Evolutionary conservation across 768 basidiomycete genomes (phyloP), one percentile per base, ranked within the genome.

Genomic region (Macrolepiota dolichaula): DNA sequence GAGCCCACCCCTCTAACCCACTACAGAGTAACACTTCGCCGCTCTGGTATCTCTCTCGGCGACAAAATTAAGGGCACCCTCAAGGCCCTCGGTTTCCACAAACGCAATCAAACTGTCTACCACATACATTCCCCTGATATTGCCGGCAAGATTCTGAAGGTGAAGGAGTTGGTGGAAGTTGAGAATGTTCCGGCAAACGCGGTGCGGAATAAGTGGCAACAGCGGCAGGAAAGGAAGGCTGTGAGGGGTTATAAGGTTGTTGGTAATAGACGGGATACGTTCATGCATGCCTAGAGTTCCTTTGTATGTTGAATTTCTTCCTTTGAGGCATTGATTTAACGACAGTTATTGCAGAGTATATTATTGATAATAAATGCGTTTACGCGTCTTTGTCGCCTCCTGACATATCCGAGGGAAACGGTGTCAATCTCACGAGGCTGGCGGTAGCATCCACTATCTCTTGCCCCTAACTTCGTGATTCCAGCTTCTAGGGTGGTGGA

Each of bases 141-240:
- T 2, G 94, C 93, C 0, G 95, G 96, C 13, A 91, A 92, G 73
- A 94, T 97, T 53, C 78, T 98, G 51, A 75, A 75, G 24, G 85
- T 97, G 59, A 98, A 97, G 79, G 95, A 98, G 75, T 77, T 98
- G 47, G 84, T 97, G 10, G 83, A 90, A 69, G 94, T 98, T 44
- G 81, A 87, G 72, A 96, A 96, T 69, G 94, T 97, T 15, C 83
- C 88, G 0, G 76, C 77, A 25, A 78, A 80, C 36, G 76, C 81
- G 58, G 91, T 94, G 25, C 80, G 81, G 74, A 88, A 85, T n/a
- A 85, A 86, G 70, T 75, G 82, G 63, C 80, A 91, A 74, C 86
- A 88, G 77, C 79, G 85, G 65, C 71, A 73, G 67, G 88, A 89
- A 63, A 77, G 92, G 68, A 85, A 80, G 71, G 83, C 90, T 10